Base-by-base conservation (phyloP, 2,329 filamentous ascomycete species). In the Xylogone sp. region DNA sequence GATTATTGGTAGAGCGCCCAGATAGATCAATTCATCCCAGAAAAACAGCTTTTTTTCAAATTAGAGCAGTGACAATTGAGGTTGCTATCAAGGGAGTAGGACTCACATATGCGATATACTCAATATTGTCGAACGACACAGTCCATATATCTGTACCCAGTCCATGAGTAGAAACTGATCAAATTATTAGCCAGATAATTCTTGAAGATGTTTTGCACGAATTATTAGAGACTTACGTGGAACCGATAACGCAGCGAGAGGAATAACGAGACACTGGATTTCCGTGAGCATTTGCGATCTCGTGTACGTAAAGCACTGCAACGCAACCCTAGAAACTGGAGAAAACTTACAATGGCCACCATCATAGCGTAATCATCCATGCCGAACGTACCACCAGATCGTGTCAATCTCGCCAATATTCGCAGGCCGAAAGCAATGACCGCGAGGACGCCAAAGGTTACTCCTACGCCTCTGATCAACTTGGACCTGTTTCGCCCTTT, bases 11-110 rank as follows among this genome's bases (percentile, higher is more conserved):
- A 54, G 42, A 8, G 46, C 29, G 4, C 34, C 42, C 13, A 54
- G 53, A 48, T 54, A 54, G 27, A 52, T 46, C 18, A 45, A 49
- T 52, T 54, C 49, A 8, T 27, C 53, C 5, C 51, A 46, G 31
- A 46, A 42, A 42, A 49, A 54, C n/a, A 53, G 4, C 34, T 39
- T 6, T 7, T 31, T 13, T 16, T 39, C 34, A 9, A 39, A 16
- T 39, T 39, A 39, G 34, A 7, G 4, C 34, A 4, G 13, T 27
- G 5, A 16, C 8, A 39, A 39, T 16, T 39, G 34, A 39, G n/a
- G 5, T 16, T 6, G n/a, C 5, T 39, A 7, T 39, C n/a, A 39
- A 16, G n/a, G 10, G 7, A 8, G 5, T 18, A 4, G 34, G 13
- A 39, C 34, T 39, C n/a, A 39, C 34, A 39, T 39, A 39, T 7